These are phyloP conservation scores for Sporothrix brunneoviolacea DNA, from an alignment of 2,329 filamentous ascomycete genomes.

Conservation along the genomic window DNA sequence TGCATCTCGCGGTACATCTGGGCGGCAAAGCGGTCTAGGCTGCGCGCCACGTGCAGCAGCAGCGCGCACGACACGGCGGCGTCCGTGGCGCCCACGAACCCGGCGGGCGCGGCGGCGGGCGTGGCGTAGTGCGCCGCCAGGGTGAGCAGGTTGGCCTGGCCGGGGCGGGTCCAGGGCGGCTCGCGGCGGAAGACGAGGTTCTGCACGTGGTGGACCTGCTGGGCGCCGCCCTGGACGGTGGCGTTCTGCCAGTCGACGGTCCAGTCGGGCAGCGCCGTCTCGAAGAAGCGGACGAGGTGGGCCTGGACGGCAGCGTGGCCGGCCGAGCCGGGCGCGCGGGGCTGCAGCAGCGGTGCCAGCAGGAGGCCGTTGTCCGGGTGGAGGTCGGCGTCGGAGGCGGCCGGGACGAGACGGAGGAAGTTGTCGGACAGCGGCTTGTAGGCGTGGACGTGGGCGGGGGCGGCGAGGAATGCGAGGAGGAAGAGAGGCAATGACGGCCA, in stretches of 20 bases:
- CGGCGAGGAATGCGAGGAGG: conserved; percentile 21
- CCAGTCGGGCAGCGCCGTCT: conserved; percentile 61
- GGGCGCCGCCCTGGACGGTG: background rate
- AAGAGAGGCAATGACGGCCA: background rate
- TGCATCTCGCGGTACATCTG: conserved; percentile 68
- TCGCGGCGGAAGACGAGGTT: conserved; percentile 74
- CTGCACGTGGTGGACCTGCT: conserved; percentile 56
- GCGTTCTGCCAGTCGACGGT: conserved; percentile 67
- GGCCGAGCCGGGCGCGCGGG: conserved; percentile 67
- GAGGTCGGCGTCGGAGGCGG: conserved; percentile 55
- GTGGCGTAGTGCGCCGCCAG: conserved; percentile 80
- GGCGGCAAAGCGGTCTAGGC: conserved; percentile 63
- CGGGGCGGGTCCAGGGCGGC: conserved; percentile 65
- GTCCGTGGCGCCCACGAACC: conserved; percentile 80
- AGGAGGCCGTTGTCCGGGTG: conserved; percentile 60
- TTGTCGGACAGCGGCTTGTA: conserved; percentile 53
- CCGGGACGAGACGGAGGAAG: conserved; percentile 56
- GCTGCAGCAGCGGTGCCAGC: conserved; percentile 67
- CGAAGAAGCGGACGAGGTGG: conserved; percentile 69
- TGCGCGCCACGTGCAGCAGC: conserved; percentile 68
- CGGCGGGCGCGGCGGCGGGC: conserved; percentile 59
- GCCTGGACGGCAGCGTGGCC: conserved; percentile 60
- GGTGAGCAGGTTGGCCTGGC: conserved; percentile 66
- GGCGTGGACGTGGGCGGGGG: conserved; percentile 23
- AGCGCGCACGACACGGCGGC: conserved; percentile 81